Evolutionary conservation across 192 early-diverging fungal species (phyloP), one percentile per base, ranked within the genome.

Genomic region (Coemansia javaensis): DNA sequence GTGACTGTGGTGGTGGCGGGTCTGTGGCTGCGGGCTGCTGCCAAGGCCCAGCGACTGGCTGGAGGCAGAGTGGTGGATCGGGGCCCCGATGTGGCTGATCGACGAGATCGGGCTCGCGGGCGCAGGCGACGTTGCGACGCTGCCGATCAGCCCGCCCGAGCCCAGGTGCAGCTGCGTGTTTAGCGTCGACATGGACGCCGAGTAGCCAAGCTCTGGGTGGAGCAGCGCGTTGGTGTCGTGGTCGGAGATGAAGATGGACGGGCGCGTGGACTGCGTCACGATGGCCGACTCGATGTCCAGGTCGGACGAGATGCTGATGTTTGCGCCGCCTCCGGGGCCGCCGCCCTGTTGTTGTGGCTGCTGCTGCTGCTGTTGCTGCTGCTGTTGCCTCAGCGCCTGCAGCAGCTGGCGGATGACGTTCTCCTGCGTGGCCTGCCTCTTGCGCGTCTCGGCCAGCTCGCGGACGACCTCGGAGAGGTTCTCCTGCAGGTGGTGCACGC

Each of bases 401-500:
- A 88, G 66, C 73, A 91, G 74, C 40, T 63, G 78, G 47, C 80
- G 82, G 39, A 89, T 76, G 32, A 83, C 49, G 40, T 71, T 72
- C 64, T 89, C 79, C 47, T 90, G 88, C 8, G 75, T 54, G 4
- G 58, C 63, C 62, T 87, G 85, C 57, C 82, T 86, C 49, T 81
- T 77, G 30, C 81, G 81, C 1, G 81, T 85, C 43, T 90, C 87
- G 17, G 74, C 62, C 38, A 93, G 67, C 53, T 91, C 87, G 24
- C 87, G 77, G 9, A 80, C 70, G 15, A 91, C 81, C 46, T 87
- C 80, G 12, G 66, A 55, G 51, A 87, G 85, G 44, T 82, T 83
- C 40, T 86, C 84, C 54, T 90, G 85, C 11, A 93, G 66, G 21
- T 82, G 79, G 17, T 79, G 72, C 40, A 91, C 66, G 45, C 88